Percentiles rank a stretch among this genome's conserved stretches.
Evolutionary conservation across 805 yeast genomes (phyloP).

Genomic region (Metschnikowia matae): DNA sequence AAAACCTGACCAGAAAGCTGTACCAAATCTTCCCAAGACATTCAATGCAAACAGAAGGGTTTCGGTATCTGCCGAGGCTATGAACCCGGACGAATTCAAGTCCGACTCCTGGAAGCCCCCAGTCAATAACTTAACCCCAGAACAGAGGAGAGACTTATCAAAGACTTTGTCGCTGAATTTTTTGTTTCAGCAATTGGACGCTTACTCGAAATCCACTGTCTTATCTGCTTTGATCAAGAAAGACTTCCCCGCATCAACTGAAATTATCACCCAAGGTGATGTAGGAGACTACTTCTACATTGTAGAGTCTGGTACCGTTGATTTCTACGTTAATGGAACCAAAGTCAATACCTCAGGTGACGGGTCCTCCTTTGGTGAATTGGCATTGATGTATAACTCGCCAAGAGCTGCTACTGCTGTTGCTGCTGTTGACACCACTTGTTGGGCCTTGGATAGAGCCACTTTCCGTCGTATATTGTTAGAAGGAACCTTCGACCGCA

Average conservation of each 20-base stretch:
- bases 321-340: conserved; percentile 66
- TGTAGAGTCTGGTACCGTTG: conserved; percentile 80
- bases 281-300: conserved; percentile 92
- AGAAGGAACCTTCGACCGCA: conserved; percentile 86
- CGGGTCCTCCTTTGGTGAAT: conserved; percentile 92
- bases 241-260: conserved; percentile 51
- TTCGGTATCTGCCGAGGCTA: conserved; percentile 85
- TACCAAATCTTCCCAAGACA: conserved; percentile 46
- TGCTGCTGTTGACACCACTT: conserved; percentile 58
- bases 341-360: conserved; percentile 73
- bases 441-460: conserved; percentile 89
- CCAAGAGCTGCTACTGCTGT: conserved; percentile 95
- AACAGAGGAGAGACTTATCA: conserved; percentile 65
- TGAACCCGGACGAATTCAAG: conserved; percentile 67
- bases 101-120: conserved; percentile 73
- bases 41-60: conserved; percentile 83
- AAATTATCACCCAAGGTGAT: conserved; percentile 84
- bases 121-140: conserved; percentile 54
- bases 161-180: conserved; percentile 76
- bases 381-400: conserved; percentile 95
- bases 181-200: conserved; percentile 78
- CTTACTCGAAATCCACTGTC: conserved; percentile 69
- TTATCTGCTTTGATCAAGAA: conserved; percentile 82
- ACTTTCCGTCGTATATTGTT: conserved; percentile 89
- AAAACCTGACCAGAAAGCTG: conserved; percentile 18